Evolutionary conservation across 495 filamentous ascomycete species (phyloP).

Genomic region (Aspergillus egyptiacus): DNA sequence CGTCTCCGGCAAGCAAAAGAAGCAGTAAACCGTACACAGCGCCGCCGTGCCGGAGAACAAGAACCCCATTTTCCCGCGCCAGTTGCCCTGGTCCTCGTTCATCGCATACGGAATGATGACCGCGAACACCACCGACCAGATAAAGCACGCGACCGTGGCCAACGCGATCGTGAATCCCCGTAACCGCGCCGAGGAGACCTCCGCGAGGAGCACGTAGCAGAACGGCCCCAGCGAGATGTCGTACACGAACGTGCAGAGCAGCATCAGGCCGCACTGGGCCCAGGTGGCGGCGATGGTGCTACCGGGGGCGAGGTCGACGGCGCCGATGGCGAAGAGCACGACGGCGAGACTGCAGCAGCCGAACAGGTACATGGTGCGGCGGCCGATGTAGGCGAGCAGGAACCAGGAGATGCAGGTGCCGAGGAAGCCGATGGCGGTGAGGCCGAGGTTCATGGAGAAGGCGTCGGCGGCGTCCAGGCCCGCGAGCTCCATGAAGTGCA

Average conservation of each 20-base stretch:
- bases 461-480: slow-evolving; percentile 52
- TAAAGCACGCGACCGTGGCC: slow-evolving; percentile 51
- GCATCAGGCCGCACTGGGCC: slow-evolving; percentile 54
- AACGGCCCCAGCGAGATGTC: slow-evolving; percentile 57
- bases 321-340: slow-evolving; percentile 53
- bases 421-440: slow-evolving; percentile 59
- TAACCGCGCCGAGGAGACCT: slow-evolving; percentile 53
- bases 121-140: slow-evolving; percentile 55
- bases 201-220: slow-evolving; percentile 57
- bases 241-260: slow-evolving; percentile 54
- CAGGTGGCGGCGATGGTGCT: slow-evolving; percentile 28
- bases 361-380: slow-evolving; percentile 48
- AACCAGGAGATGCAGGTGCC: slow-evolving; percentile 62
- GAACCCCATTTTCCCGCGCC: slow-evolving; percentile 62
- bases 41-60: slow-evolving; percentile 53
- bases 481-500: slow-evolving; percentile 53
- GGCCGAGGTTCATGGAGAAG: slow-evolving; percentile 60
- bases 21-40: slow-evolving; percentile 39
- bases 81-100: slow-evolving; percentile 55
- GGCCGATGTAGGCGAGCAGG: slow-evolving; percentile 53
- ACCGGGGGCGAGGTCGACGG: slow-evolving; percentile 47
- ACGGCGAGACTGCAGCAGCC: slow-evolving; percentile 44
- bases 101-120: slow-evolving; percentile 64
- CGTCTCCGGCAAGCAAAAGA: slow-evolving; percentile 56
- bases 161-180: slow-evolving; percentile 60